Conservation (phyloP, 2,329 filamentous ascomycete genomes). For the Colletotrichum cordylinicola region DNA sequence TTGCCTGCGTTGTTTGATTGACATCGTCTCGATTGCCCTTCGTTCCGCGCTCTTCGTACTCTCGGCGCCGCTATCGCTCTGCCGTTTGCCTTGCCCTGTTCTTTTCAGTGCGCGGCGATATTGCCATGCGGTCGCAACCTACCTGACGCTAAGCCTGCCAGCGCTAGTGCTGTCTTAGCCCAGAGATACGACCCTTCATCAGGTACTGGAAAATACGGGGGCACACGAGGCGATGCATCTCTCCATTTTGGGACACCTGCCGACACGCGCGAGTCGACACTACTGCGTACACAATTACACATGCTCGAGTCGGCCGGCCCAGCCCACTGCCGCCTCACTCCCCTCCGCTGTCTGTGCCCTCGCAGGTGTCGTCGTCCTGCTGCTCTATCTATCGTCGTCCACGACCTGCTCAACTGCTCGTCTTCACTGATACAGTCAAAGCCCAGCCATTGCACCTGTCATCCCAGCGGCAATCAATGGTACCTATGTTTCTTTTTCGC, state of each 20-base stretch:
- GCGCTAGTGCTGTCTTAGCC: background rate
- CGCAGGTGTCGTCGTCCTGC: background rate
- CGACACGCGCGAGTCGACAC: background rate
- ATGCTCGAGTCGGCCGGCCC: constrained; percentile 8
- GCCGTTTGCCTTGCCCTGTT: background rate
- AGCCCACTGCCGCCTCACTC: background rate
- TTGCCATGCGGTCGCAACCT: background rate
- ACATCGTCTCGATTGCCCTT: background rate
- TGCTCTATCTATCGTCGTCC: background rate
- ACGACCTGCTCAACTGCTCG: background rate
- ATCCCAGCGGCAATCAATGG: background rate
- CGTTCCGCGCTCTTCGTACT: background rate
- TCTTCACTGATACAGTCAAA: background rate
- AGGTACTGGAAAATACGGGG: constrained; percentile 3
- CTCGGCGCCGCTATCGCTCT: background rate
- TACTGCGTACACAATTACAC: background rate
- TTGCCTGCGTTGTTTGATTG: background rate
- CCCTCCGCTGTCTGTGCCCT: background rate
- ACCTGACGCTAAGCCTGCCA: background rate
- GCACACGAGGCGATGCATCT: constrained; percentile 11
- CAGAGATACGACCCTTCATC: background rate
- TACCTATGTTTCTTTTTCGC: background rate
- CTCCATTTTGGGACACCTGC: constrained; percentile 6
- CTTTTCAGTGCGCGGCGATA: background rate
- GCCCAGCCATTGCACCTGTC: background rate